Evolutionary conservation across 2,329 filamentous ascomycete species (phyloP).

Genomic region (Aspergillus piperis): DNA sequence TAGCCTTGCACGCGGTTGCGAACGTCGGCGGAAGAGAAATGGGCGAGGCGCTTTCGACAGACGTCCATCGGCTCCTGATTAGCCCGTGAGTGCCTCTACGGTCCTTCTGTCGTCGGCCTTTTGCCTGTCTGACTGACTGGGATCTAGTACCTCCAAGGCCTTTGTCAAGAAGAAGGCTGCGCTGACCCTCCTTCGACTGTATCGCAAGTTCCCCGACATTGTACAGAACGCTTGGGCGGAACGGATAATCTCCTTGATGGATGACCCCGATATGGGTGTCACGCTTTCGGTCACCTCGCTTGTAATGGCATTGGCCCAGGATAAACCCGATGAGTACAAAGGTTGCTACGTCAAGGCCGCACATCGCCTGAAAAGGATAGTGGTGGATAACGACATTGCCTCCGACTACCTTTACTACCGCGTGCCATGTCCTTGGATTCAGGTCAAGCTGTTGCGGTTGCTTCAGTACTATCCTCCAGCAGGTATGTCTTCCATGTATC

Average conservation of each 20-base stretch:
- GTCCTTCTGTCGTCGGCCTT: background rate
- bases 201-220: slow-evolving; percentile 91
- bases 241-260: slow-evolving; percentile 97
- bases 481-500: slow-evolving; percentile 54
- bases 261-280: slow-evolving; percentile 91
- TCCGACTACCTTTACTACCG: slow-evolving; percentile 98
- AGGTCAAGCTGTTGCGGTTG: slow-evolving; percentile 88
- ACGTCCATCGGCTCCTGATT: slow-evolving; percentile 91
- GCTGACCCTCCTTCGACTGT: slow-evolving; percentile 85
- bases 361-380: slow-evolving; percentile 80
- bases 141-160: slow-evolving; percentile 76
- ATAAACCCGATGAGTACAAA: slow-evolving; percentile 91
- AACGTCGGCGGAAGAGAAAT: slow-evolving; percentile 97
- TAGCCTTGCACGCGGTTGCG: slow-evolving; percentile 94
- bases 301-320: slow-evolving; percentile 90
- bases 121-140: slow-evolving; percentile 19
- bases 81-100: slow-evolving; percentile 70
- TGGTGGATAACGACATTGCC: slow-evolving; percentile 86
- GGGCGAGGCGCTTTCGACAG: slow-evolving; percentile 87
- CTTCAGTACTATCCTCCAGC: slow-evolving; percentile 96
- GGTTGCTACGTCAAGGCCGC: slow-evolving; percentile 94
- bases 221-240: slow-evolving; percentile 97
- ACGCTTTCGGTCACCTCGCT: slow-evolving; percentile 93
- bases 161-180: slow-evolving; percentile 99
- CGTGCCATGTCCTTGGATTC: slow-evolving; percentile 98